Evolutionary conservation across 306 rosid species (phyloP), one percentile per base, ranked within the genome.

Genomic region (Pyrus betulifolia): DNA sequence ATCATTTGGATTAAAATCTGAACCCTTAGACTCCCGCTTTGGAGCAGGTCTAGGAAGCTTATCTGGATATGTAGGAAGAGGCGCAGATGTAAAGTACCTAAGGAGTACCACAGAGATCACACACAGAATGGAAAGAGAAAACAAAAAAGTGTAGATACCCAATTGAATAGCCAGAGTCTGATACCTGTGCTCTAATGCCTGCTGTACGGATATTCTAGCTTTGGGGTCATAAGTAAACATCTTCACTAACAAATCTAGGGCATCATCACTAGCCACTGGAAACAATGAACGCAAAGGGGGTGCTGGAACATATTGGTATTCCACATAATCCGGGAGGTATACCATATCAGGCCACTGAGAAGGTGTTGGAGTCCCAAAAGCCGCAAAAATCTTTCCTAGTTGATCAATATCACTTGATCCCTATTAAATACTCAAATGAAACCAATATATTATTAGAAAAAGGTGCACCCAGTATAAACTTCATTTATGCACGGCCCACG

Each of bases 21-120:
- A 86, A 71, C 17, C 89, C 84, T 73, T 82, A 46, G 84, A 76
- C 79, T 95, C 99, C 66, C 57, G 82, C 90, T 92, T 92, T 49
- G 97, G 95, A 69, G 97, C 88, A 70, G 99, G 99, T 88, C 97
- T 89, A n/a, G 96, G 97, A 67, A 95, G 97, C 85, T 92, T 95
- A 25, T 79, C 87, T 12, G 99, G 98, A 70, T 78, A 88, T 23
- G 99, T 91, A 67, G 96, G 90, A 80, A 84, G 80, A 74, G 99
- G 99, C 1, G 85, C 97, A 74, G 96, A 90, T 54, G 90, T 49
- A 74, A 95, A 95, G 85, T 95, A 90, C 91, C 99, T 95, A 67
- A 67, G 71, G 35, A 67, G 38, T 62, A 75, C 74, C 80, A 79
- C 38, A 71, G 42, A 51, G 58, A 81, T 71, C 40, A 72, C 13